These are phyloP conservation scores for Xylaria sp. DNA, from an alignment of 2,329 filamentous ascomycete genomes.

Conservation along the genomic window DNA sequence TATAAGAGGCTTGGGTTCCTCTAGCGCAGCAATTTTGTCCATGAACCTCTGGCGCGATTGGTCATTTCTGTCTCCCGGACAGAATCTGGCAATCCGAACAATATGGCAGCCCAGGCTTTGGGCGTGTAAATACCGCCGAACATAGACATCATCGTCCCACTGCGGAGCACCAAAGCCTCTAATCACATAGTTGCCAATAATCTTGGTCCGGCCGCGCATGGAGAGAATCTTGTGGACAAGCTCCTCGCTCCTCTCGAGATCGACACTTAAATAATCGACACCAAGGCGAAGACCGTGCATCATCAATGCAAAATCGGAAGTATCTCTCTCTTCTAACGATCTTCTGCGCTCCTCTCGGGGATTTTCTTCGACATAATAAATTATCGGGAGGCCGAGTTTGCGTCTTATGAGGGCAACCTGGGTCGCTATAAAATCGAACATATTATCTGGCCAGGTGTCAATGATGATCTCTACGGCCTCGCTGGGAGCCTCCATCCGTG, in stretches of 20 bases:
- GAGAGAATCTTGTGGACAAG: constrained; percentile 62
- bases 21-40: constrained; percentile 58
- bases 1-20: constrained; percentile 62
- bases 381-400: constrained; percentile 66
- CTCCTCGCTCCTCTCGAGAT: constrained; percentile 66
- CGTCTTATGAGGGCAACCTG: constrained; percentile 68
- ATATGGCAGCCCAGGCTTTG: constrained; percentile 69
- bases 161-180: constrained; percentile 58
- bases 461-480: constrained; percentile 71
- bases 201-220: constrained; percentile 66
- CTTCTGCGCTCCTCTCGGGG: constrained; percentile 57
- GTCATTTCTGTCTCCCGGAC: constrained; percentile 65
- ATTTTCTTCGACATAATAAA: constrained; percentile 66
- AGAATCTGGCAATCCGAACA: constrained; percentile 70
- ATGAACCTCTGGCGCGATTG: constrained; percentile 62
- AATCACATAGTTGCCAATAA: constrained; percentile 68
- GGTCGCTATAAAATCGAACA: constrained; percentile 62
- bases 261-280: constrained; percentile 73
- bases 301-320: constrained; percentile 66
- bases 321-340: constrained; percentile 53
- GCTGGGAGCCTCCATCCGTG: constrained; percentile 66
- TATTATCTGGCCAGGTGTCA: constrained; percentile 65
- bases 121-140: constrained; percentile 65
- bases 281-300: constrained; percentile 73
- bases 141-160: constrained; percentile 67